Base-by-base conservation (phyloP, 345 rosid genomes). In the Ailanthus altissimus region DNA sequence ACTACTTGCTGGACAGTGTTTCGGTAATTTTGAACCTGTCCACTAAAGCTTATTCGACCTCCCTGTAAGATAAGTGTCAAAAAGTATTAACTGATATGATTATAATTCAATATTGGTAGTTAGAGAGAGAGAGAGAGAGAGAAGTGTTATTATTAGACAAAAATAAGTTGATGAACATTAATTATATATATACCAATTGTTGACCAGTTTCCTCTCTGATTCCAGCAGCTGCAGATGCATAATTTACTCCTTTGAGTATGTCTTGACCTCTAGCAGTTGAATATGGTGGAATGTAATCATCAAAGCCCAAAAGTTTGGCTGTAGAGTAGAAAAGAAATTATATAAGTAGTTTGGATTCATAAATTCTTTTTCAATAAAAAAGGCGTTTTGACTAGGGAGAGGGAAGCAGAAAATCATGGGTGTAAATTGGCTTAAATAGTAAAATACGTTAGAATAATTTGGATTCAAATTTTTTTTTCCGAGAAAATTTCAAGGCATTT, bases 211-310 rank as follows among this genome's bases (percentile, higher is more conserved):
- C 98, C 15, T 88, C 92, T 83, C 91, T 84, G 28, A 93, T 93
- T 73, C 98, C 98, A 0, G 97, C 97, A 38, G 95, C 98, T 8
- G 93, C 98, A 5, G 98, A 93, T 45, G 98, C 98, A 20, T 76
- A 93, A 76, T 93, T 93, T 13, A 92, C 91, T 72, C 98, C 98
- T 69, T 67, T 63, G 15, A 92, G 90, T 70, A 93, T 83, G 64
- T 73, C 81, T 18, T 81, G 73, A 13, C 97, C 95, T 12, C 83
- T 87, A 42, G 86, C 87, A 15, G 85, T 65, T 23, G 87, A 74
- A 67, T 81, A 90, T 4, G 97, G 90, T 62, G 88, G 90, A 77
- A 89, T 88, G 77, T 74, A 90, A 40, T 65, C 70, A 43, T 84
- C 82, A 77, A 93, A 93, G 15, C 97, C 98, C 77, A 93, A 73